Evolutionary conservation across 345 rosid species (phyloP).

Genomic region (Hirschfeldia incana): DNA sequence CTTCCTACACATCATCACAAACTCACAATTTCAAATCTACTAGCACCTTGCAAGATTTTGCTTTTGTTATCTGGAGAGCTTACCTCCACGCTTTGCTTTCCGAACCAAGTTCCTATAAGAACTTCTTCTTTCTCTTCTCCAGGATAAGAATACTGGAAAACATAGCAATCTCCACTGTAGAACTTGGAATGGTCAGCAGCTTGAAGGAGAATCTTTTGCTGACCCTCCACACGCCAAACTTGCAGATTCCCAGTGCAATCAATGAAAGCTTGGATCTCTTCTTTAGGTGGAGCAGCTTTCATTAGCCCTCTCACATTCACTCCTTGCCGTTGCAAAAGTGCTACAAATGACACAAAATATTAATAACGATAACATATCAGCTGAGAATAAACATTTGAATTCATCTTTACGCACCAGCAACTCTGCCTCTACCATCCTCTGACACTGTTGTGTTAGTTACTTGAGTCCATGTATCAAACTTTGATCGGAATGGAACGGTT

Average conservation of each 20-base stretch:
- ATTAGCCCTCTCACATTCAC: conserved; percentile 84
- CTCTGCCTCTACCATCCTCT: conserved; percentile 98
- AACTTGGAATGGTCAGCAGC: conserved; percentile 87
- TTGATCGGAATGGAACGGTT: conserved; percentile 79
- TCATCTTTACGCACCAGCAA: conserved; percentile 69
- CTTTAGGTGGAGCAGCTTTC: conserved; percentile 80
- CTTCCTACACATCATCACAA: conserved; percentile 55
- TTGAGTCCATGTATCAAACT: conserved; percentile 89
- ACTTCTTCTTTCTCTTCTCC: conserved; percentile 92
- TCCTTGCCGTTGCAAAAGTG: conserved; percentile 90
- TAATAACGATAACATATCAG: neutral
- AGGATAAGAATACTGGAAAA: conserved; percentile 90
- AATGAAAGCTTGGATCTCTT: conserved; percentile 77
- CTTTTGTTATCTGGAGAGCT: conserved; percentile 10
- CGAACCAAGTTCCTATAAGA: conserved; percentile 94
- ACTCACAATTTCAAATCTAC: neutral
- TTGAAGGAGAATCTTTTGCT: conserved; percentile 70
- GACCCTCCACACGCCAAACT: conserved; percentile 91
- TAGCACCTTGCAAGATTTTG: neutral
- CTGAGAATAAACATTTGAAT: neutral
- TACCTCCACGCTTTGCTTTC: conserved; percentile 89
- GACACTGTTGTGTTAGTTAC: conserved; percentile 69
- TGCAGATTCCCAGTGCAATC: conserved; percentile 93
- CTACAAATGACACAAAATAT: conserved; percentile 35
- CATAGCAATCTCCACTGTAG: conserved; percentile 89